Evolutionary conservation across 2,329 filamentous ascomycete genomes (phyloP).

Genomic region (Neopestalotiopsis sp.): DNA sequence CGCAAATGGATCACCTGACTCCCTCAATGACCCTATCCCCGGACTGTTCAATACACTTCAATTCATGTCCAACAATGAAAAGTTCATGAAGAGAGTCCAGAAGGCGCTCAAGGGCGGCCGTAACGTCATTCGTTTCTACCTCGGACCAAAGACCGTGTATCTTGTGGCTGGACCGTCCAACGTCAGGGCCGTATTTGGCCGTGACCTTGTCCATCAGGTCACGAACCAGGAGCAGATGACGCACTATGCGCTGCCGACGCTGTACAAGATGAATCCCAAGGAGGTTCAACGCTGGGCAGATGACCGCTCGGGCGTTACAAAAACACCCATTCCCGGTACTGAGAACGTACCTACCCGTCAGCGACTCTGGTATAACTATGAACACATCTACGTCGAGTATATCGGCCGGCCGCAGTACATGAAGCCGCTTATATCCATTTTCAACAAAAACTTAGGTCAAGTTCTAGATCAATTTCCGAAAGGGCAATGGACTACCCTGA

Average conservation of each 20-base stretch:
- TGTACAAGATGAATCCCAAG: slow-evolving; percentile 21
- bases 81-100: slow-evolving; percentile 18
- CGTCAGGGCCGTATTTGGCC: slow-evolving; percentile 23
- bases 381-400: slow-evolving; percentile 6
- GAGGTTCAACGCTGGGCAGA: slow-evolving; percentile 23
- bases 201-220: slow-evolving; percentile 6
- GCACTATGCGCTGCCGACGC: slow-evolving; percentile 19
- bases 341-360: slow-evolving; percentile 22
- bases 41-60: slow-evolving; percentile 22
- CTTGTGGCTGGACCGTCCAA: slow-evolving; percentile 22
- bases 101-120: slow-evolving; percentile 6
- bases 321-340: slow-evolving; percentile 22
- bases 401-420: neutral
- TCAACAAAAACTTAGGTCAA: neutral
- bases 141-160: slow-evolving; percentile 19
- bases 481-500: slow-evolving; percentile 26
- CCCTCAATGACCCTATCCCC: slow-evolving; percentile 18
- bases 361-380: slow-evolving; percentile 28
- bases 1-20: slow-evolving; percentile 1
- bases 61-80: slow-evolving; percentile 18
- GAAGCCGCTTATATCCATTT: neutral
- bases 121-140: slow-evolving; percentile 15
- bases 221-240: slow-evolving; percentile 18
- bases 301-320: slow-evolving; percentile 24
- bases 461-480: slow-evolving; percentile 8